phyloP scores from a whole-genome alignment of 345 rosid genomes.

The Conringia planisiliqua region DNA sequence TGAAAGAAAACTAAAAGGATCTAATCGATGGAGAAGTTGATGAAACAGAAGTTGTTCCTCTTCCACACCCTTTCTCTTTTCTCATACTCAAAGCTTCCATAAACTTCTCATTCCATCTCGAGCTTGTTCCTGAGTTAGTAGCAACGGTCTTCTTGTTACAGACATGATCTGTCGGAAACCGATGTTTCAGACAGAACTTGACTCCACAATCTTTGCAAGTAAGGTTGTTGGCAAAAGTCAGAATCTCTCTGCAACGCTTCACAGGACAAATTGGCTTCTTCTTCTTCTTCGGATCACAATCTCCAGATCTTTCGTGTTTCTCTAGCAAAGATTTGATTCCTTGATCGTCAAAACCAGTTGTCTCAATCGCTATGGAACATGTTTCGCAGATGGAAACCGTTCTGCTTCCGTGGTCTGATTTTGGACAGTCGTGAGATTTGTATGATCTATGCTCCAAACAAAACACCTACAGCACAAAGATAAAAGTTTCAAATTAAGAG shows the following conservation, averaged over 20 bases:
- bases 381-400: conserved; percentile 61
- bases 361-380: conserved; percentile 66
- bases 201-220: conserved; percentile 69
- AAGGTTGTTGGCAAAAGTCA: conserved; percentile 60
- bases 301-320: conserved; percentile 54
- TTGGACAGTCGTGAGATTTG: conserved; percentile 67
- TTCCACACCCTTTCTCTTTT: conserved; percentile 47
- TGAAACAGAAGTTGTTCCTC: conserved; percentile 23
- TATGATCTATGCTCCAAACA: conserved; percentile 73
- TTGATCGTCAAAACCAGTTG: conserved; percentile 43
- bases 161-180: conserved; percentile 72
- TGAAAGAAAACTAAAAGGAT: conserved; percentile 20
- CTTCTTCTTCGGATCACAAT: conserved; percentile 64
- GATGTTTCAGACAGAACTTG: conserved; percentile 69
- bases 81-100: conserved; percentile 53
- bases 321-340: conserved; percentile 47
- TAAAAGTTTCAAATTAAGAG: neutral
- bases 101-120: conserved; percentile 52
- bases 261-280: conserved; percentile 68
- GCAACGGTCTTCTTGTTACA: conserved; percentile 38
- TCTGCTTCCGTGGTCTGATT: conserved; percentile 54
- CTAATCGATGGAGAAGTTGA: conserved; percentile 22
- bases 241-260: conserved; percentile 56
- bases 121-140: conserved; percentile 2
- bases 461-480: conserved; percentile 43